Evolutionary conservation across 2,329 filamentous ascomycete species (phyloP), one percentile per base, ranked within the genome.

Genomic region (Proliferodiscus dingleyae): DNA sequence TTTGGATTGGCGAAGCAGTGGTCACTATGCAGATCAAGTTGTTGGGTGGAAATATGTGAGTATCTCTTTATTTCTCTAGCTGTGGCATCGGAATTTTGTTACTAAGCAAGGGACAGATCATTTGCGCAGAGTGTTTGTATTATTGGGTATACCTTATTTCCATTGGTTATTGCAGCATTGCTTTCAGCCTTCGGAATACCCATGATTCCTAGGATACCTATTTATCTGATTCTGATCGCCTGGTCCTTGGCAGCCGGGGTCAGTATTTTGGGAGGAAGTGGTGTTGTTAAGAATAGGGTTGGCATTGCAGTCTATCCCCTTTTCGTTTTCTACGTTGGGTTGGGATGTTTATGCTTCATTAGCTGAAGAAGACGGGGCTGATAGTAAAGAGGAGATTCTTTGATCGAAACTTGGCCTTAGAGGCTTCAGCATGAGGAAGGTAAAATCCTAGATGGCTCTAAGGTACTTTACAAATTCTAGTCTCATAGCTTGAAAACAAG

Each of bases 1-100:
- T 98, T 43, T 98, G 93, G 93, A 82, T 98, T 47, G 93, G 90
- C 22, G 90, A 97, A 72, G 90, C 90, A 1, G 85, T 95, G 3
- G 93, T 98, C 48, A 98, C 93, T n/a, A 70, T 95, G 63, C 93
- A 98, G 75, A 97, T 98, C 67, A 95, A 95, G 71, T 73, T 98
- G 57, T 70, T 98, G 48, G 93, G 93, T 48, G 93, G 93, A 37
- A 96, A 93, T 71, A 96, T 98, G 91, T 97, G 73, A 69, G 89
- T 80, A 39, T 36, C n/a, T n/a, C n/a, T 42, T 40, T 30, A 39
- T 28, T 33, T 41, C 6, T 23, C 41, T n/a, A n/a, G n/a, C n/a
- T 8, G 11, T n/a, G 21, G 16, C n/a, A 37, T 16, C 5, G 26
- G n/a, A 21, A 38, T 8, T 19, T 23, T 44, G 38, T 60, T 28